phyloP scores from a whole-genome alignment of 1,284 basidiomycete species.

The Ceratobasidium sp. region DNA sequence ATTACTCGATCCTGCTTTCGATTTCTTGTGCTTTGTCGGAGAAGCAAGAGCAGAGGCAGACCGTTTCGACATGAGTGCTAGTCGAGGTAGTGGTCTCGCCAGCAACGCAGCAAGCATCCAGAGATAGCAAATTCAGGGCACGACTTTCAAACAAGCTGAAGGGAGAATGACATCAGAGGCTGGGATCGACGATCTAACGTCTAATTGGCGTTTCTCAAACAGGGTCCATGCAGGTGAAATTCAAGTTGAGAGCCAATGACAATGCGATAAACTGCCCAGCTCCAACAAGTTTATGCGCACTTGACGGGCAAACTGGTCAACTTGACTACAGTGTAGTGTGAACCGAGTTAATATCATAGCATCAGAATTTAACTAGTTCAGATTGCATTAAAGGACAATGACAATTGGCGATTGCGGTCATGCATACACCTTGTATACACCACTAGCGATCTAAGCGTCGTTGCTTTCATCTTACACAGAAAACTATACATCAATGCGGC shows the following conservation, averaged over 20 bases:
- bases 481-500: constrained; percentile 7
- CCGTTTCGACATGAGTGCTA: constrained; percentile 9
- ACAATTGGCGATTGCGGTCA: background rate
- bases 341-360: too few relatives aligned
- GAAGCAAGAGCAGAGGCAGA: background rate
- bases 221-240: background rate
- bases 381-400: too few relatives aligned
- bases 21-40: background rate
- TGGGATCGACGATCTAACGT: background rate
- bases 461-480: background rate
- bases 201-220: background rate
- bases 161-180: background rate
- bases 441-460: background rate
- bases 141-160: background rate
- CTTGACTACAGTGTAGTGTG: too few relatives aligned
- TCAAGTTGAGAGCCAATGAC: too few relatives aligned
- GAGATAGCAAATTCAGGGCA: too few relatives aligned
- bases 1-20: background rate
- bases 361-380: too few relatives aligned
- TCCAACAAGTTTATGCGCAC: too few relatives aligned
- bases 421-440: background rate
- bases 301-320: too few relatives aligned
- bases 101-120: constrained; percentile 57
- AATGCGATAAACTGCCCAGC: too few relatives aligned
- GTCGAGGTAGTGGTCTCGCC: constrained; percentile 60